phyloP scores from a whole-genome alignment of 2,329 filamentous ascomycete species.

The Sporothrix mexicana region DNA sequence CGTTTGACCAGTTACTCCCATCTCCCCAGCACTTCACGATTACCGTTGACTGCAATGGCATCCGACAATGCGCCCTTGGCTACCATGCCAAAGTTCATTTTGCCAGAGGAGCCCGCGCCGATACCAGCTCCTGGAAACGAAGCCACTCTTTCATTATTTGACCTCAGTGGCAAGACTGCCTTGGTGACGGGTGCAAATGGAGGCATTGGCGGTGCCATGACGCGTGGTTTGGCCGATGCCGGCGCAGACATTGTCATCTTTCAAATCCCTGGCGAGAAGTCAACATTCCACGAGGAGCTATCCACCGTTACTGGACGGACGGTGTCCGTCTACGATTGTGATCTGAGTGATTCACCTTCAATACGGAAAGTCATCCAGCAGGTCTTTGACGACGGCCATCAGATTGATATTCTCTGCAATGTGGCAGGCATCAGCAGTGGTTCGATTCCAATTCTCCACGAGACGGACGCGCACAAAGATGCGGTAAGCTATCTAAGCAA shows the following conservation, averaged over 20 bases:
- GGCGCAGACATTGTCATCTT: conserved; percentile 34
- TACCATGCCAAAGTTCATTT: background rate
- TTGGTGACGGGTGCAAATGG: conserved; percentile 29
- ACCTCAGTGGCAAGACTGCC: conserved; percentile 19
- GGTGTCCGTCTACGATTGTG: conserved; percentile 18
- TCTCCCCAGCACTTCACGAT: no score
- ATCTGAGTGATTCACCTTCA: background rate
- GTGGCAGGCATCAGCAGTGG: conserved; percentile 37
- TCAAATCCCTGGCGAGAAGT: conserved; percentile 32
- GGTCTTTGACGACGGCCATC: conserved; percentile 18
- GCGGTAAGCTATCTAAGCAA: background rate
- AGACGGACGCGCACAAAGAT: conserved; percentile 37
- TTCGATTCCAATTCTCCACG: conserved; percentile 34
- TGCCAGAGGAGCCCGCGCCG: conserved; percentile 10
- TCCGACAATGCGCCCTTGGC: background rate
- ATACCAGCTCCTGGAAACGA: background rate
- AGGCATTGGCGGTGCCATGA: conserved; percentile 26
- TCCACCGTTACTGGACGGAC: background rate
- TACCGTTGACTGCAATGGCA: background rate
- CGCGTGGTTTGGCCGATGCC: conserved; percentile 11
- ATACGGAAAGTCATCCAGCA: background rate
- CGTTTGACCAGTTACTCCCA: no score
- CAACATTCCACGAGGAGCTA: background rate
- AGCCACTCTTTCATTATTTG: conserved; percentile 31
- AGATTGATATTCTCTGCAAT: conserved; percentile 37